Conservation (phyloP, 106 monocot species). For the Vanilla planifolia region DNA sequence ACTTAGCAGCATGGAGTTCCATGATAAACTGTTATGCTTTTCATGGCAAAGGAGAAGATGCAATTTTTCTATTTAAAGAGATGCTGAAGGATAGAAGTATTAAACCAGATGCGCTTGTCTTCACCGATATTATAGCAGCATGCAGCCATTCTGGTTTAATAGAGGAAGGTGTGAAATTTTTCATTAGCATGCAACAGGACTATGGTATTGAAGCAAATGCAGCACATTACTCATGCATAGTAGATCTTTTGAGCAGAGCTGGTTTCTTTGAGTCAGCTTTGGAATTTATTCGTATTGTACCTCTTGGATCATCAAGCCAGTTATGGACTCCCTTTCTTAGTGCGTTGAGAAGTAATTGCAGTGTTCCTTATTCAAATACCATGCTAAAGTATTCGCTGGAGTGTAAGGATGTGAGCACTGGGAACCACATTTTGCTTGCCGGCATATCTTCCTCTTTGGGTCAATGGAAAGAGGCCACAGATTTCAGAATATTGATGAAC, state of each 20-base stretch:
- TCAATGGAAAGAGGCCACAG: slow-evolving; percentile 35
- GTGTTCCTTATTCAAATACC: slow-evolving; percentile 1
- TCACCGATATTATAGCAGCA: slow-evolving; percentile 26
- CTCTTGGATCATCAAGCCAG: slow-evolving; percentile 14
- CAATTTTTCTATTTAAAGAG: slow-evolving; percentile 30
- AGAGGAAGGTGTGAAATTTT: slow-evolving; percentile 27
- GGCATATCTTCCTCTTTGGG: slow-evolving; percentile 24
- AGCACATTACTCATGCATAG: slow-evolving; percentile 45
- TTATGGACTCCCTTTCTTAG: slow-evolving; percentile 27
- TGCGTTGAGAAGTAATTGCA: slow-evolving; percentile 15
- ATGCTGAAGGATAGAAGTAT: slow-evolving; percentile 19
- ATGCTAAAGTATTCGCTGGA: slow-evolving; percentile 2
- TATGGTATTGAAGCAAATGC: slow-evolving; percentile 27
- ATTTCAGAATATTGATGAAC: slow-evolving; percentile 22
- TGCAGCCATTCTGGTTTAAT: slow-evolving; percentile 39
- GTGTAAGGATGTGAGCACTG: slow-evolving; percentile 2
- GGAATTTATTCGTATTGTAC: slow-evolving; percentile 17
- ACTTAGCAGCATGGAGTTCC: slow-evolving; percentile 17
- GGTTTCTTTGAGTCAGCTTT: slow-evolving; percentile 20
- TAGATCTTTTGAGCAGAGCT: slow-evolving; percentile 33
- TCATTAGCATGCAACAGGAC: slow-evolving; percentile 25
- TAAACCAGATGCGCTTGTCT: slow-evolving; percentile 29
- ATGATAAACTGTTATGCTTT: slow-evolving; percentile 28
- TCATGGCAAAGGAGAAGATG: slow-evolving; percentile 25
- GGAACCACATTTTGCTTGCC: slow-evolving; percentile 27